These are phyloP conservation scores for Zymoseptoria tritici DNA, from an alignment of 2,329 filamentous ascomycete genomes.

Conservation along the genomic window DNA sequence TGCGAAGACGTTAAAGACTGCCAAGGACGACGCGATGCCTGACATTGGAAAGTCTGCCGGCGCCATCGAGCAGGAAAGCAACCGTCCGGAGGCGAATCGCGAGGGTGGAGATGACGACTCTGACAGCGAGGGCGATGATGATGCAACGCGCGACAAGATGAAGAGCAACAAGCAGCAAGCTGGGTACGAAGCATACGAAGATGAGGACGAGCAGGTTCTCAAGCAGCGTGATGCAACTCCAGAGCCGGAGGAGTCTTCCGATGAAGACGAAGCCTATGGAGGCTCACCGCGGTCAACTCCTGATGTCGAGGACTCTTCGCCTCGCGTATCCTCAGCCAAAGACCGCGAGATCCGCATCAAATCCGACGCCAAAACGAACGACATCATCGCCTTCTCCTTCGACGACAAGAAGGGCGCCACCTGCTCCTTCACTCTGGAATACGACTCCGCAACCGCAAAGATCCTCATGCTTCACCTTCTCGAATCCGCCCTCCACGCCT, in stretches of 20 bases:
- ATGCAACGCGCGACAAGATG: slow-evolving; percentile 62
- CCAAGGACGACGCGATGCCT: slow-evolving; percentile 59
- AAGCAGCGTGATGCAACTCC: slow-evolving; percentile 34
- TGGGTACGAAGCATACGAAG: slow-evolving; percentile 83
- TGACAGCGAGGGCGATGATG: slow-evolving; percentile 48
- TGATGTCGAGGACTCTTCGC: slow-evolving; percentile 23
- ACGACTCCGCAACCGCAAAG: slow-evolving; percentile 73
- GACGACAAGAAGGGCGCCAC: slow-evolving; percentile 65
- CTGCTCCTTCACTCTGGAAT: slow-evolving; percentile 77
- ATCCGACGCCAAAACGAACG: slow-evolving; percentile 47
- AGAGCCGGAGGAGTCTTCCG: slow-evolving; percentile 46
- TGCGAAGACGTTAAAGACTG: slow-evolving; percentile 47
- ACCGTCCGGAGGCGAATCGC: slow-evolving; percentile 37
- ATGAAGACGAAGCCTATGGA: slow-evolving; percentile 49
- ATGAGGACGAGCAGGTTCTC: slow-evolving; percentile 79
- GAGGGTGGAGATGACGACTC: slow-evolving; percentile 65
- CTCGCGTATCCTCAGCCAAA: slow-evolving; percentile 35
- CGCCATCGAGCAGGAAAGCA: slow-evolving; percentile 44
- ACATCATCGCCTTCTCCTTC: slow-evolving; percentile 71
- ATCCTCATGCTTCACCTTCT: slow-evolving; percentile 88
- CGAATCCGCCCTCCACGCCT: slow-evolving; percentile 67
- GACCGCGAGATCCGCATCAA: slow-evolving; percentile 59
- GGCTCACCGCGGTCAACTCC: slow-evolving; percentile 37
- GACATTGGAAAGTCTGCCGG: slow-evolving; percentile 62
- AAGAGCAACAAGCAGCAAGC: slow-evolving; percentile 71